Base-by-base conservation (phyloP, 2,329 filamentous ascomycete genomes). In the Trichoderma citrinoviride region DNA sequence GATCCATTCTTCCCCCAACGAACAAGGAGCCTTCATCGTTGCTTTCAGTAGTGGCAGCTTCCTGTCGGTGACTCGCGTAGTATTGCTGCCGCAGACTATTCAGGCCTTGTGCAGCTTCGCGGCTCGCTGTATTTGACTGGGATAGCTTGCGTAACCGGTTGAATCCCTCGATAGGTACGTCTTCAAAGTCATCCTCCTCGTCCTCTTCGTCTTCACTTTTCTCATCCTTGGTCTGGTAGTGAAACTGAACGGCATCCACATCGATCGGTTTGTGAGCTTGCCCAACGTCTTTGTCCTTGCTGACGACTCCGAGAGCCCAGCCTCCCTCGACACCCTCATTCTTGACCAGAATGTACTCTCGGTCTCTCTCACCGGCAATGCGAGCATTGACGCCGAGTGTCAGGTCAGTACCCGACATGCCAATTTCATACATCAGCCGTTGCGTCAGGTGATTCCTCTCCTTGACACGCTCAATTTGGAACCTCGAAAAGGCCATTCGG, bases 371-470 rank as follows among this genome's bases (percentile, higher is more conserved):
- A 56, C 95, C 87, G 15, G 90, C 90, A 69, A 97, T 85, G 58
- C 92, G 84, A 56, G 82, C 84, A 54, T 86, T 85, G 1, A 84
- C 84, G 7, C 85, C 82, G 62, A 92, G 84, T 25, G 90, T 89
- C 44, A 89, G 79, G 71, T 94, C 90, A 17, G 89, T 86, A 19
- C 86, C 89, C 21, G 88, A 89, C 91, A 96, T 96, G 41, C 93
- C 94, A 70, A 94, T 93, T 71, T 99, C 86, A 71, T 92, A 87
- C 95, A 99, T 99, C 64, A 99, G 80, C 44, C 94, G 85, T 74
- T 99, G 95, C 0, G 96, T 99, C 33, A 99, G 83, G 68, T 97
- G 91, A 72, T 99, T 99, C 56, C 96, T 85, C 78, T 99, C 94
- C 70, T 85, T 87, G 12, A 98, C 96, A 65, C 95, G 84, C 74